Conservation (phyloP, 2,329 filamentous ascomycete genomes). For the Cladosporium austrohemisphaericum region DNA sequence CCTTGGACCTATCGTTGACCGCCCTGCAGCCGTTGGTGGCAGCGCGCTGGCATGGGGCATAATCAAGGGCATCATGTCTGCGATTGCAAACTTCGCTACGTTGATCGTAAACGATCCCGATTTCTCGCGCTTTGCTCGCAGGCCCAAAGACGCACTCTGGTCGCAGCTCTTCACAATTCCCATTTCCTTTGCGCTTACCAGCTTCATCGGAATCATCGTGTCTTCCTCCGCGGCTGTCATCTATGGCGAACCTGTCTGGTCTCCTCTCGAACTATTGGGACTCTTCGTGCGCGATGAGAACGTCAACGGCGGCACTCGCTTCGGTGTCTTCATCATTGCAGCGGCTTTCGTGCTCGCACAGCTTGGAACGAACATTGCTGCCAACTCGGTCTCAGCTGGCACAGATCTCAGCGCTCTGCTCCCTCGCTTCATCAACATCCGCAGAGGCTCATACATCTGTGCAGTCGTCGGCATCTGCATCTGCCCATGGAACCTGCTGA, state of each 20-base stretch:
- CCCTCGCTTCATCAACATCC: constrained; percentile 43
- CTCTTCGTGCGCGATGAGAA: constrained; percentile 39
- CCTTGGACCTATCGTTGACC: constrained; percentile 75
- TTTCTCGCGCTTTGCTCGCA: constrained; percentile 68
- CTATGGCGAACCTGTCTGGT: constrained; percentile 39
- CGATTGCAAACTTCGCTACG: constrained; percentile 79
- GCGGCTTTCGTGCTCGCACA: constrained; percentile 47
- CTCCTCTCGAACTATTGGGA: constrained; percentile 34
- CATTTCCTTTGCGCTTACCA: constrained; percentile 59
- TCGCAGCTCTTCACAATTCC: constrained; percentile 63
- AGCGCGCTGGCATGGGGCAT: constrained; percentile 75
- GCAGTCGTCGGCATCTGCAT: constrained; percentile 38
- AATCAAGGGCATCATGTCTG: constrained; percentile 80
- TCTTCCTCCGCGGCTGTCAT: constrained; percentile 45
- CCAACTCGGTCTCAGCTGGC: constrained; percentile 42
- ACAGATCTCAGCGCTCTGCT: constrained; percentile 42
- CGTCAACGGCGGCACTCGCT: constrained; percentile 43
- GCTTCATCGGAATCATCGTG: constrained; percentile 60
- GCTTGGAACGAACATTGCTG: constrained; percentile 45
- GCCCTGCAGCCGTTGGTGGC: constrained; percentile 61
- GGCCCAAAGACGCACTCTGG: constrained; percentile 72
- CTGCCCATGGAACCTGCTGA: constrained; percentile 45
- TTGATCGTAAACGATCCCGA: constrained; percentile 43
- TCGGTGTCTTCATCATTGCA: constrained; percentile 50
- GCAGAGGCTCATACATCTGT: constrained; percentile 53